Evolutionary conservation across 2,329 filamentous ascomycete species (phyloP), one percentile per base, ranked within the genome.

Genomic region (Blumeriella jaapii): DNA sequence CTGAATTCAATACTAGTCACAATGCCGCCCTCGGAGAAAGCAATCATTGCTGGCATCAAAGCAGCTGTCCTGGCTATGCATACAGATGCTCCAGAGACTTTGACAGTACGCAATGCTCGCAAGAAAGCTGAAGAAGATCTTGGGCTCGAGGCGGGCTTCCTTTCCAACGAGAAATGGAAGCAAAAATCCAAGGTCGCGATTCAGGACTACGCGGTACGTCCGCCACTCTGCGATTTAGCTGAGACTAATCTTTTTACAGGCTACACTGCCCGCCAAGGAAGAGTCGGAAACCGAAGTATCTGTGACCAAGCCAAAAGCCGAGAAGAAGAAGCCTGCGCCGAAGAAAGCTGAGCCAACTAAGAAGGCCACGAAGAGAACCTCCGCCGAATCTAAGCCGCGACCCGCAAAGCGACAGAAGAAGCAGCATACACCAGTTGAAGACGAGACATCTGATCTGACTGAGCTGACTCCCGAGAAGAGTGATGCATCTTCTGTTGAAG

Each of bases 51-150:
- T 34, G 44, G 35, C 4, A 31, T 39, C 18, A 36, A 38, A n/a
- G 28, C 33, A 6, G 37, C 39, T 23, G 30, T 42, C 14, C 24
- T 38, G 10, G 32, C 30, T 14, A 13, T 35, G 3, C 16, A 29
- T 15, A 28, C 30, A 6, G 13, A 17, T 9, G 24, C 31, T 18
- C 24, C 24, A 28, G 29, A 29, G 14, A 29, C 36, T 4, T 61
- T 74, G 6, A 69, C 69, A 0, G 70, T 78, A 40, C 76, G 75
- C 47, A 61, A 59, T 31, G 64, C 74, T 36, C 71, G 74, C 36
- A 64, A 67, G 40, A 59, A 58, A 28, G 66, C 63, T 2, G 70
- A 74, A 40, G 55, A 65, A 18, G 55, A 65, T 27, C 55, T 71
- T 1, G 55, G 52, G 1, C 60, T 78, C 2, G 61, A 66, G 0